Conservation (phyloP, 169 alveolate species). For the Condylostoma magnum region DNA sequence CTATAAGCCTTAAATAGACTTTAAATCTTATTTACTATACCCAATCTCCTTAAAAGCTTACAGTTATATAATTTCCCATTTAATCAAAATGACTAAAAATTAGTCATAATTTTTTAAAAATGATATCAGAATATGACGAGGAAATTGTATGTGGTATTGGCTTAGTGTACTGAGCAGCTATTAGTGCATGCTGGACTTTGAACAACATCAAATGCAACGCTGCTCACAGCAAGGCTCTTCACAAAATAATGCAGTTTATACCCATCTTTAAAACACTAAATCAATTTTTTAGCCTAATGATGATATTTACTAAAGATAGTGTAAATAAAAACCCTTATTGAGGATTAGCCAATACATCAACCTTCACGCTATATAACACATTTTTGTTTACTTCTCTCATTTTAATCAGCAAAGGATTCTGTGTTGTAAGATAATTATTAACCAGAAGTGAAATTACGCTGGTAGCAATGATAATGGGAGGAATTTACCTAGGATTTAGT, state of each 20-base stretch:
- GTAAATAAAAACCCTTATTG: background rate
- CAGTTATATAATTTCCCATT: too few relatives aligned
- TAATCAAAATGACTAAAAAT: too few relatives aligned
- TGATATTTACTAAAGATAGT: background rate
- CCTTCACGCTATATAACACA: slow-evolving; percentile 24
- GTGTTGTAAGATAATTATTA: background rate
- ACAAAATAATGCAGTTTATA: background rate
- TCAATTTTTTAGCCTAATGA: background rate
- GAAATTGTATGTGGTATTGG: too few relatives aligned
- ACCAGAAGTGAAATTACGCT: background rate
- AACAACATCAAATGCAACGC: background rate
- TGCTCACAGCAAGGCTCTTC: background rate
- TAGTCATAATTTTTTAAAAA: too few relatives aligned
- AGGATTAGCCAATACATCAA: slow-evolving; percentile 13
- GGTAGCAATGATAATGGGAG: slow-evolving; percentile 20
- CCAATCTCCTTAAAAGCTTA: too few relatives aligned
- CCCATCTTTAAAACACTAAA: background rate
- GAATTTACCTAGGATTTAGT: slow-evolving; percentile 26
- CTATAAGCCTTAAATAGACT: too few relatives aligned
- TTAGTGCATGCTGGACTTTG: background rate
- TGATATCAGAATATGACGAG: too few relatives aligned
- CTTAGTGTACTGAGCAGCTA: too few relatives aligned
- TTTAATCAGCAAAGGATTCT: slow-evolving; percentile 19
- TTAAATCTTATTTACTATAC: too few relatives aligned
- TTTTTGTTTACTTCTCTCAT: background rate